Conservation (phyloP, 139 green algal genomes). For the Nannochloris sp. region DNA sequence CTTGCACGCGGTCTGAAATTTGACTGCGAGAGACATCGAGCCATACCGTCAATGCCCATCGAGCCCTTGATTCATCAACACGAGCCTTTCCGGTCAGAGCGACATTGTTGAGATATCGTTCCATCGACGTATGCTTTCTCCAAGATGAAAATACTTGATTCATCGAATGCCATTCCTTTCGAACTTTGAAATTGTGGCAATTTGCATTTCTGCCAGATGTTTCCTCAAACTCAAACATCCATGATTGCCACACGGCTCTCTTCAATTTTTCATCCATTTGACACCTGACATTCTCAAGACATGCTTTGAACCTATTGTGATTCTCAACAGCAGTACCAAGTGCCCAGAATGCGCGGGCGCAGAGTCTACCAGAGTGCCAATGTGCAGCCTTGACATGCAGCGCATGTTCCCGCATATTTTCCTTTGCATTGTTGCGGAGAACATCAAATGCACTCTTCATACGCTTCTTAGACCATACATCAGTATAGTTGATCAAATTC, state of each 20-base stretch:
- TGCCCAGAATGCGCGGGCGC: not conserved
- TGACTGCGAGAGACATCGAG: not conserved
- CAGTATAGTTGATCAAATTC: conserved; percentile 2
- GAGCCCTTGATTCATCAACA: not conserved
- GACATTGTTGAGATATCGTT: not conserved
- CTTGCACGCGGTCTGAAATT: not conserved
- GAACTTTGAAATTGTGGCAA: not conserved
- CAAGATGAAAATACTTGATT: not conserved
- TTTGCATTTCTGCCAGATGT: not conserved
- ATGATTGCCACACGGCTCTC: not conserved
- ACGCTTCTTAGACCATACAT: not conserved
- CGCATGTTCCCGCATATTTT: not conserved
- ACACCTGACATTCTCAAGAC: not conserved
- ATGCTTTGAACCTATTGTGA: not conserved
- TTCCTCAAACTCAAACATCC: not conserved
- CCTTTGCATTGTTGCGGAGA: not conserved
- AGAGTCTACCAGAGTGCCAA: not conserved
- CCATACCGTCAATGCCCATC: not conserved
- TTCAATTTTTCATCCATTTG: not conserved
- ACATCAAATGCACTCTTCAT: not conserved
- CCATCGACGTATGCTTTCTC: not conserved
- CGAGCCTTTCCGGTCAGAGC: not conserved
- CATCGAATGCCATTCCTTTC: not conserved
- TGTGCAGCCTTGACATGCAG: not conserved
- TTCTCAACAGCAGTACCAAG: not conserved